Evolutionary conservation across 2,329 filamentous ascomycete genomes (phyloP), one percentile per base, ranked within the genome.

Genomic region (Sporothrix brasiliensis): DNA sequence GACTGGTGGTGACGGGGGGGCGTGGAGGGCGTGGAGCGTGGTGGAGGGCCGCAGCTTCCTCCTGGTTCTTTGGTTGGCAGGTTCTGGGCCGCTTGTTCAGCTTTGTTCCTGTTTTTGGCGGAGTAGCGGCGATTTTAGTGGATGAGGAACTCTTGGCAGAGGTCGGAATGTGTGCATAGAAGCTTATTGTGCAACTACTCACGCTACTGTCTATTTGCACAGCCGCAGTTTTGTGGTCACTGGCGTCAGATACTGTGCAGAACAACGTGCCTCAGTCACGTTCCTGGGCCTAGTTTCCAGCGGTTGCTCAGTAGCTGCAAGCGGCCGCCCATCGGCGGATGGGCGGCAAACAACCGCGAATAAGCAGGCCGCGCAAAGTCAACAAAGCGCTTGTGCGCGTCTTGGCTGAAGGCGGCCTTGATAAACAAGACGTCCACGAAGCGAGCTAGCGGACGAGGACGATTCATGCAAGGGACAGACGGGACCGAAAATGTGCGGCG

Each of bases 51-150:
- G 65, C n/a, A n/a, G 50, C 50, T 67, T 67, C 65, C 50, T 61
- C 58, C 56, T 61, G 39, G 58, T 14, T 44, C 65, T 44, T 24
- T 47, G 34, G 66, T 3, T 24, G 21, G 52, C 24, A 24, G 50
- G n/a, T 21, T 14, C n/a, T 27, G 58, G 44, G 7, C 47, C 47
- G 30, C 21, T 27, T 54, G 30, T 50, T 27, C 27, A 49, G 41
- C 39, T 49, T 50, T 44, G 65, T 67, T 56, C 30, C 49, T 53
- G 47, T 44, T 67, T 54, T 67, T 47, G 24, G 41, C 2, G n/a
- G 24, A 3, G 66, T 68, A 68, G 66, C 66, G 66, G 39, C 52
- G 66, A 68, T 68, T 68, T 68, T 68, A 58, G 66, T 68, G 66
- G 66, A 39, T 49, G 52, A 24, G 3, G 24, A 21, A 14, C 44